Evolutionary conservation across 192 early-diverging fungal species (phyloP).

Genomic region (Coemansia sp.): DNA sequence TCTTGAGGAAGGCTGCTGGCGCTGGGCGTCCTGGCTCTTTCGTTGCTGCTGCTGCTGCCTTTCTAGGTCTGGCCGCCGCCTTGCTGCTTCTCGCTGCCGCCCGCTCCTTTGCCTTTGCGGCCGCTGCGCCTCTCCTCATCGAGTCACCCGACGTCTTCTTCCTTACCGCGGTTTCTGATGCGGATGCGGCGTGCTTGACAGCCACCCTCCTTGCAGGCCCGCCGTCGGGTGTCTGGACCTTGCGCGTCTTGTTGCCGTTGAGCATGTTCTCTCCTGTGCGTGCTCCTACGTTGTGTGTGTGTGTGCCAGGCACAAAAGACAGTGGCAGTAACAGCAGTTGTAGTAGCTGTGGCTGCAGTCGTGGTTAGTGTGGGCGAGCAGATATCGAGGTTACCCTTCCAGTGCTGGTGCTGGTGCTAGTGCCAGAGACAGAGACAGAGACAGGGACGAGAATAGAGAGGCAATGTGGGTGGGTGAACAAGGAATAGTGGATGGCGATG

Average conservation of each 20-base stretch:
- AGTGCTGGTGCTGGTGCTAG: no score
- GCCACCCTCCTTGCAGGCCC: slow-evolving; percentile 16
- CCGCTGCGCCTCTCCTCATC: slow-evolving; percentile 7
- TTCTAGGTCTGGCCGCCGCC: slow-evolving; percentile 4
- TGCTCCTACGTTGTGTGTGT: slow-evolving; percentile 22
- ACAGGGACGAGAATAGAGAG: background rate
- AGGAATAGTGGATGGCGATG: no score
- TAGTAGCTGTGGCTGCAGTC: no score
- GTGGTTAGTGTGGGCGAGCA: background rate
- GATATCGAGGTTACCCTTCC: no score
- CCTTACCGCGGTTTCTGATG: background rate
- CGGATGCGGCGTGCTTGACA: slow-evolving; percentile 16
- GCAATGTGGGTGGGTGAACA: no score
- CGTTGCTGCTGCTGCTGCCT: slow-evolving; percentile 6
- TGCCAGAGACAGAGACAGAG: no score
- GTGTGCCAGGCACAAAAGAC: background rate
- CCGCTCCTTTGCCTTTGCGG: slow-evolving; percentile 12
- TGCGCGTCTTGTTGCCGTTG: slow-evolving; percentile 39
- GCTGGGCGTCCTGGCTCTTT: slow-evolving; percentile 4
- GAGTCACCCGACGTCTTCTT: slow-evolving; percentile 14
- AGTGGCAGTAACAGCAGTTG: background rate
- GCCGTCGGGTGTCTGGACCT: slow-evolving; percentile 20
- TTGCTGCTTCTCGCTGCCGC: slow-evolving; percentile 17
- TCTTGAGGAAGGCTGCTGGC: slow-evolving; percentile 42
- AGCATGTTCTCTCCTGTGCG: slow-evolving; percentile 25